Conservation (phyloP, 2,329 filamentous ascomycete species). For the Sarocladiaceae sp. region DNA sequence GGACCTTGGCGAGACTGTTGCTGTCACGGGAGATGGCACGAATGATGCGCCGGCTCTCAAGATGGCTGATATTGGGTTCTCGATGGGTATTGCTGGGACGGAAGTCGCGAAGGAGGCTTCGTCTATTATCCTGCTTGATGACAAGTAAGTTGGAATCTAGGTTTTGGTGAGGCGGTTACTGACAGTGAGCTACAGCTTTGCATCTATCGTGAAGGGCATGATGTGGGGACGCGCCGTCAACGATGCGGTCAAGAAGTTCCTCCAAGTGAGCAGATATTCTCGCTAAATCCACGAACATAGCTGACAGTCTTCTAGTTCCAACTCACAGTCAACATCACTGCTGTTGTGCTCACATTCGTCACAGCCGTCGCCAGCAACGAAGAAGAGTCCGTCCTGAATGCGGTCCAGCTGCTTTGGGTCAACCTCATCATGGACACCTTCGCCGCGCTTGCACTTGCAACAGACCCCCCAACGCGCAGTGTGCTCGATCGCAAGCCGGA, state of each 20-base stretch:
- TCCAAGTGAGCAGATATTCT: constrained; percentile 37
- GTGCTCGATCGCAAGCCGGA: constrained; percentile 65
- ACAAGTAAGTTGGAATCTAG: constrained; percentile 35
- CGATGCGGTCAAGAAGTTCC: constrained; percentile 59
- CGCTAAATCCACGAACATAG: not conserved
- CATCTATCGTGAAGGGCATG: constrained; percentile 55
- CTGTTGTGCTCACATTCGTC: constrained; percentile 59
- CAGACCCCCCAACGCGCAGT: constrained; percentile 52
- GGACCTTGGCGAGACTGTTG: constrained; percentile 54
- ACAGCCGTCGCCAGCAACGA: constrained; percentile 53
- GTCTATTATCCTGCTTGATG: constrained; percentile 58
- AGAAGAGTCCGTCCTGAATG: constrained; percentile 56
- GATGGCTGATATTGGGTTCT: constrained; percentile 59
- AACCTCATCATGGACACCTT: constrained; percentile 69
- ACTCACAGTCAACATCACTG: constrained; percentile 67
- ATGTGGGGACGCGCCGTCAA: constrained; percentile 61
- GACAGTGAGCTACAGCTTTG: constrained; percentile 30
- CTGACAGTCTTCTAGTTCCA: constrained; percentile 36
- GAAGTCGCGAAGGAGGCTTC: constrained; percentile 61
- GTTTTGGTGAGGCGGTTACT: constrained; percentile 13
- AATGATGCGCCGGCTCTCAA: constrained; percentile 59
- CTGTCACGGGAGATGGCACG: constrained; percentile 58
- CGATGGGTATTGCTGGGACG: constrained; percentile 58
- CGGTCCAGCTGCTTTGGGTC: constrained; percentile 64
- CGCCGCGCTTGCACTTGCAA: constrained; percentile 60